These are phyloP conservation scores for Linderina pennispora DNA, from an alignment of 192 early-diverging fungal genomes.

Conservation along the genomic window DNA sequence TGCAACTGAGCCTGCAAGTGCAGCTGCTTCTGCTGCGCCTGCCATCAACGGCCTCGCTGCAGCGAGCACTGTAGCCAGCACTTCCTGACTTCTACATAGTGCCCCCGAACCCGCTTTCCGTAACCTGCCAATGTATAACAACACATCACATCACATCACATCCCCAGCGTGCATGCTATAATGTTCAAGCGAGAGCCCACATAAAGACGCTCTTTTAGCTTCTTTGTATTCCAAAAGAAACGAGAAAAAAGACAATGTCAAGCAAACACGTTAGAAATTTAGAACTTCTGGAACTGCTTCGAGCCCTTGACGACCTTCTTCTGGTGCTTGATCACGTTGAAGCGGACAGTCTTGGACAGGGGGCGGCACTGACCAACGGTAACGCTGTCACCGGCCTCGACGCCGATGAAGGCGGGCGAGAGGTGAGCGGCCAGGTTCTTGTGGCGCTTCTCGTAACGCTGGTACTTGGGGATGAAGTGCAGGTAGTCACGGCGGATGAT, in stretches of 20 bases:
- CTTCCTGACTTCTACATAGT: no score
- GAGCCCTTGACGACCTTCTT: slow-evolving; percentile 73
- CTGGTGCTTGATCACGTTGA: slow-evolving; percentile 98
- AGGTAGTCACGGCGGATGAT: slow-evolving; percentile 99
- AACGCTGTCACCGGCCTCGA: slow-evolving; percentile 80
- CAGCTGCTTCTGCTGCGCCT: no score
- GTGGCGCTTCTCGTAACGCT: slow-evolving; percentile 99
- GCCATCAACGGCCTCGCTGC: no score
- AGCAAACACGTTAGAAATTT: no score
- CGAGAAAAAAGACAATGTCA: neutral
- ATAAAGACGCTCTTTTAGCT: no score
- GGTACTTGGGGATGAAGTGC: slow-evolving; percentile 99
- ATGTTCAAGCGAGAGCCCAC: no score
- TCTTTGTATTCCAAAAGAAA: neutral
- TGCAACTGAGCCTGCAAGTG: no score
- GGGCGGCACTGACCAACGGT: slow-evolving; percentile 99
- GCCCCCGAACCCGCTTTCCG: no score
- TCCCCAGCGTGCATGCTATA: no score
- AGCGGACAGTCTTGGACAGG: slow-evolving; percentile 99
- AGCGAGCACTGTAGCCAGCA: no score
- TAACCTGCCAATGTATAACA: no score
- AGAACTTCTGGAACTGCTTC: slow-evolving; percentile 93
- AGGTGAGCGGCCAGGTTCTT: slow-evolving; percentile 98
- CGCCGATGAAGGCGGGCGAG: slow-evolving; percentile 91
- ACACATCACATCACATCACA: no score